Percentiles rank a stretch among this genome's conserved stretches.
phyloP scores from a whole-genome alignment of 148 eudicot genomes.

The Vaccinium darrowii region DNA sequence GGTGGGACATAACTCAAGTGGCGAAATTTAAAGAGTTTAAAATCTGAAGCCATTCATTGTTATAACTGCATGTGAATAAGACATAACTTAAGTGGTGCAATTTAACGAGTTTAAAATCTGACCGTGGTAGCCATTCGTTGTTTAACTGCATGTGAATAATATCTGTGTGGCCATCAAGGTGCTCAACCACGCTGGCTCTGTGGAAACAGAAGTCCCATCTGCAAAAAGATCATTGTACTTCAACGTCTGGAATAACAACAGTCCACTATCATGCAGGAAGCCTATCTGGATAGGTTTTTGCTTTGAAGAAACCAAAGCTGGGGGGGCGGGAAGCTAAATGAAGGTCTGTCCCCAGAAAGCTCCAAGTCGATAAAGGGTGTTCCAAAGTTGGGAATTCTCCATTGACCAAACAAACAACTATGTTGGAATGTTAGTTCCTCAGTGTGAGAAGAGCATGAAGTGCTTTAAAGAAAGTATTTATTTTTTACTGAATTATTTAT shows the following conservation, averaged over 20 bases:
- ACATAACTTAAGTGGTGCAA: not conserved
- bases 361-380: not conserved
- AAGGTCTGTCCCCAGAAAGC: not conserved
- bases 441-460: not conserved
- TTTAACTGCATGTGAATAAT: constrained; percentile 55
- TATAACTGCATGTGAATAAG: constrained; percentile 27
- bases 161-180: constrained; percentile 77
- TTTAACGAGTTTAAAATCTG: constrained; percentile 15
- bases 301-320: not conserved
- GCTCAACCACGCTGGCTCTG: constrained; percentile 63
- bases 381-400: not conserved
- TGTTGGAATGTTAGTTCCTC: not conserved
- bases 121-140: constrained; percentile 73
- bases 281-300: not conserved
- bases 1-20: not conserved
- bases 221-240: constrained; percentile 18
- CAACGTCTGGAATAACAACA: not conserved
- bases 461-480: not conserved
- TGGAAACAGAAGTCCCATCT: constrained; percentile 82
- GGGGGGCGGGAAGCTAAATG: not conserved
- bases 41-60: constrained; percentile 53
- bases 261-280: constrained; percentile 2
- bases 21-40: not conserved
- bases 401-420: not conserved
- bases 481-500: not conserved